phyloP scores from a whole-genome alignment of 2,329 filamentous ascomycete genomes.

The Exophiala spinifera region DNA sequence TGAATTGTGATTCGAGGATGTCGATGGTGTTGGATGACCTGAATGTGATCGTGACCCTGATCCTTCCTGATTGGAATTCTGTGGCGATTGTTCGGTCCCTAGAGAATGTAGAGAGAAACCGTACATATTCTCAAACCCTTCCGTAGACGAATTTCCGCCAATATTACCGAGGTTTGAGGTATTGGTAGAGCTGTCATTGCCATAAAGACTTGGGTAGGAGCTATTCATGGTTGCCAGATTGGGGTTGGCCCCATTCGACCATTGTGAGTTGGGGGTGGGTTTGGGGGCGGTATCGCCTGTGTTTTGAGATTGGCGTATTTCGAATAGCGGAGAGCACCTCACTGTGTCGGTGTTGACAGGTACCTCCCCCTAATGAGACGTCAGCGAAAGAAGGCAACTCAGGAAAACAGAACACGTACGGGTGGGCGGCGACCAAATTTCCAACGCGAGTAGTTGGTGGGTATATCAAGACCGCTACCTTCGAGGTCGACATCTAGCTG shows the following conservation, averaged over 20 bases:
- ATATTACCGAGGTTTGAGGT: background rate
- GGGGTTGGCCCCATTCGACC: background rate
- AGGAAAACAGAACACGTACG: constrained; percentile 5
- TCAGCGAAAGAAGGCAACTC: constrained; percentile 3
- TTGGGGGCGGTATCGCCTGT: background rate
- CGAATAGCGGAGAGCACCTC: constrained; percentile 26
- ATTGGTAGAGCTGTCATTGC: constrained; percentile 5
- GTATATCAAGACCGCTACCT: constrained; percentile 41
- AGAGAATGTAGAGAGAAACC: constrained; percentile 11
- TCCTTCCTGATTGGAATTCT: constrained; percentile 15
- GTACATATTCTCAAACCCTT: constrained; percentile 15
- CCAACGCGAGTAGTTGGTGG: constrained; percentile 20
- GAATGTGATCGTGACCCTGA: constrained; percentile 22
- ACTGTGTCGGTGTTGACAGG: constrained; percentile 27
- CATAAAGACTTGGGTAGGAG: constrained; percentile 14
- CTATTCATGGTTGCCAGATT: background rate
- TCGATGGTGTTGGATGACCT: constrained; percentile 25
- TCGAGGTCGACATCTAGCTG: constrained; percentile 91
- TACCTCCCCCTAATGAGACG: constrained; percentile 20
- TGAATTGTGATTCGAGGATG: constrained; percentile 18
- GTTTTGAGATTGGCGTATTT: constrained; percentile 25
- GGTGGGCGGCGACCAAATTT: constrained; percentile 24
- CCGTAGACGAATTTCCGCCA: background rate
- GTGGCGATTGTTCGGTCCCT: constrained; percentile 20
- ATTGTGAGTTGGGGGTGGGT: background rate